A percentile compares a stretch with the other conserved stretches of the same genome.
Conservation (phyloP, 192 early-diverging fungal genomes). For the Umbelopsis sp. region DNA sequence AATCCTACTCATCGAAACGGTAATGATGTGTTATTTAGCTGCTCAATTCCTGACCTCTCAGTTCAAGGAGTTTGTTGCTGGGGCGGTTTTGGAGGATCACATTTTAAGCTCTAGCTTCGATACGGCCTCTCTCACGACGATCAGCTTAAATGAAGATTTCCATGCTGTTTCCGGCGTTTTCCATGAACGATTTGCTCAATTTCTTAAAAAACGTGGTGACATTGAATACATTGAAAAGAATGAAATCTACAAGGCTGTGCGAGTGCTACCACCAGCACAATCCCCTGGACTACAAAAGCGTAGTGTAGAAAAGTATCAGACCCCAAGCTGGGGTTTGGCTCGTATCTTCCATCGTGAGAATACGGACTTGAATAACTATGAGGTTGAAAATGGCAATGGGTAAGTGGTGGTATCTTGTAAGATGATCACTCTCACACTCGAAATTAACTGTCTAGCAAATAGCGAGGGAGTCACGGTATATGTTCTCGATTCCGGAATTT, state of each 20-base stretch:
- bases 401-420: conserved; percentile 10
- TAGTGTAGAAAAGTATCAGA: background rate
- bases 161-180: conserved; percentile 32
- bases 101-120: conserved; percentile 2
- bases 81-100: background rate
- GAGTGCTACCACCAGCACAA: background rate
- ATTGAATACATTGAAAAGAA: conserved; percentile 34
- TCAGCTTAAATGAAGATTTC: conserved; percentile 15
- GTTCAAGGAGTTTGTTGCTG: background rate
- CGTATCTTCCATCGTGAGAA: conserved; percentile 41
- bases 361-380: conserved; percentile 48
- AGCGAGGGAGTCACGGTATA: conserved; percentile 58
- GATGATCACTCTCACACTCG: conserved; percentile 4
- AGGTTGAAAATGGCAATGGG: conserved; percentile 62
- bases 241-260: conserved; percentile 16
- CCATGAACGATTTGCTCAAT: conserved; percentile 24
- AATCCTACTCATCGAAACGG: background rate
- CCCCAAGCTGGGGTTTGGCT: conserved; percentile 57
- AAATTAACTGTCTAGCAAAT: background rate
- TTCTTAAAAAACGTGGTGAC: background rate
- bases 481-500: conserved; percentile 66
- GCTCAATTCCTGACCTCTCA: background rate
- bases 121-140: conserved; percentile 11
- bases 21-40: too few relatives aligned
- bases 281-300: background rate